Base-by-base conservation (phyloP, 768 basidiomycete genomes). In the Phlebiopsis gigantea region DNA sequence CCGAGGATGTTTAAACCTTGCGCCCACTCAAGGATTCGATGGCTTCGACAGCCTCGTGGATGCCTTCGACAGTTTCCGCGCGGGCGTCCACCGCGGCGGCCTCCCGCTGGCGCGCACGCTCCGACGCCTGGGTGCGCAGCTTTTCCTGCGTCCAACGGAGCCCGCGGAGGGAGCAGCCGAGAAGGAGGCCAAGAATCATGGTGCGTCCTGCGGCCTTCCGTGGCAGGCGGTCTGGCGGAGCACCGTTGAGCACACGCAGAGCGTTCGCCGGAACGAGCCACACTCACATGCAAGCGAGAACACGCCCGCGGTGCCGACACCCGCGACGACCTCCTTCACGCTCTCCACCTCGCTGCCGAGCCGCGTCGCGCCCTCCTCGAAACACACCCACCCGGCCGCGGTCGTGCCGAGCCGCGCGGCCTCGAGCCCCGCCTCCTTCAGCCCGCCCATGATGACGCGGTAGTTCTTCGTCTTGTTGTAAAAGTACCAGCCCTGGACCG, bases 401-500 rank as follows among this genome's bases (percentile, higher is more conserved):
- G 72, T 68, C 12, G 68, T 62, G 14, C 77, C 77, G 41, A 92
- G 71, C 64, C 75, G 78, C 51, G 69, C 61, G 1, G 79, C 85
- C 50, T 90, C 82, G 55, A 61, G 59, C 1, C 78, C 87, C 5
- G 81, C 92, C 15, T 82, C 84, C 64, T 80, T 82, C 67, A 94
- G 67, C 8, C 80, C 92, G 0, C 80, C 87, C 59, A 84, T 77
- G 65, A 92, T 79, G 62, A 93, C 82, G 63, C 82, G 77, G 77
- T 94, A 95, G 75, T 95, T 95, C 71, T 95, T 96, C 26, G 91
- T 93, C 77, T 95, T 95, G 69, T 92, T 89, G 82, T 96, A 95
- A 64, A 92, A 88, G 71, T 94, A 96, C 93, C 93, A 95, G 57
- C 93, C 93, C 62, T 87, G 82, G 57, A 92, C 79, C 28, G 93